phyloP scores from a whole-genome alignment of 2,329 filamentous ascomycete species.

The Cordyceps fumosorosea region DNA sequence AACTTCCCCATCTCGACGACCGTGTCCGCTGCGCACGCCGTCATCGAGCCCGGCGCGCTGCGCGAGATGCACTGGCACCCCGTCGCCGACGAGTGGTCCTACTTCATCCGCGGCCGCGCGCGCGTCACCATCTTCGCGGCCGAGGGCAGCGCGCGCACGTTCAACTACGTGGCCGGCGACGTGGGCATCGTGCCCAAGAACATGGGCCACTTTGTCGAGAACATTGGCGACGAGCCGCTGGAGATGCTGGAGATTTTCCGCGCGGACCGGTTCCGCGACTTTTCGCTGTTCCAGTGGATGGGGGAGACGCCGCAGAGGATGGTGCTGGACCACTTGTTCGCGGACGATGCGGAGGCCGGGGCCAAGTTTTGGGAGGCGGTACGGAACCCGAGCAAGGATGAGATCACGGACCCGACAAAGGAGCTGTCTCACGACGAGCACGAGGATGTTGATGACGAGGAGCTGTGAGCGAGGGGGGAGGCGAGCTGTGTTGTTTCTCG shows the following conservation, averaged over 20 bases:
- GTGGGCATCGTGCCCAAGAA: conserved; percentile 71
- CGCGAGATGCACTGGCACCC: conserved; percentile 83
- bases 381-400: conserved; percentile 54
- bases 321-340: conserved; percentile 61
- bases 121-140: conserved; percentile 69
- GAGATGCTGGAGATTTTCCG: conserved; percentile 73
- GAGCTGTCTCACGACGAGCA: not conserved
- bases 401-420: conserved; percentile 33
- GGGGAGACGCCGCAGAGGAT: conserved; percentile 62
- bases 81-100: conserved; percentile 73
- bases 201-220: conserved; percentile 78
- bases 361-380: conserved; percentile 57
- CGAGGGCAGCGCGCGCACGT: conserved; percentile 62
- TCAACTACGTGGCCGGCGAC: conserved; percentile 69
- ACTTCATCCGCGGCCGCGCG: conserved; percentile 66
- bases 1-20: conserved; percentile 71
- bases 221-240: conserved; percentile 67
- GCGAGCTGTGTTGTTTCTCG: not conserved
- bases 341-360: conserved; percentile 52
- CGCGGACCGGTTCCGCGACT: conserved; percentile 64
- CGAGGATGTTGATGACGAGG: not conserved
- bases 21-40: conserved; percentile 64
- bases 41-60: conserved; percentile 64
- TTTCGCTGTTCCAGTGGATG: conserved; percentile 69
- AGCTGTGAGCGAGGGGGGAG: not conserved